phyloP scores from a whole-genome alignment of 345 rosid species.

The Firmiana major region DNA sequence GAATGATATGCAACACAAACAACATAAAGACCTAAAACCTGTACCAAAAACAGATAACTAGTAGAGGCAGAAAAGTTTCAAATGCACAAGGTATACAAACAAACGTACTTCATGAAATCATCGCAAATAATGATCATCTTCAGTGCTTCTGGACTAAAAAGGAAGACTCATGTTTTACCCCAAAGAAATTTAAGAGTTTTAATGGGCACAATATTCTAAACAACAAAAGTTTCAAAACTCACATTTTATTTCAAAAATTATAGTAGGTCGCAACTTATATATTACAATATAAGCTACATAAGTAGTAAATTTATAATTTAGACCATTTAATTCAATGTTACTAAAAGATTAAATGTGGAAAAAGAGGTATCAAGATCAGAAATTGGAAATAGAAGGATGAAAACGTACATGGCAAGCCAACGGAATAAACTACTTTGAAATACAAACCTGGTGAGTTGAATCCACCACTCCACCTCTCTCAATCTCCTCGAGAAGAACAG shows the following conservation, averaged over 20 bases:
- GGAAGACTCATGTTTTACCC: no score
- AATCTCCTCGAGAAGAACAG: constrained; percentile 81
- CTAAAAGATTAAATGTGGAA: not conserved
- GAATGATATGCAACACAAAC: not conserved
- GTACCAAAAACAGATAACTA: not conserved
- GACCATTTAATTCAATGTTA: not conserved
- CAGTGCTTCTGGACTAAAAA: no score
- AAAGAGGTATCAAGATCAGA: not conserved
- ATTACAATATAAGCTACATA: not conserved
- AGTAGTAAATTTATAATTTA: not conserved
- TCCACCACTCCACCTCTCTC: constrained; percentile 96
- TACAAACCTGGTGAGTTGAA: constrained; percentile 82
- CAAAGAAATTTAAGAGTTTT: no score
- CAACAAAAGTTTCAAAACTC: no score
- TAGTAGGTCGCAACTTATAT: not conserved
- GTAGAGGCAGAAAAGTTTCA: not conserved
- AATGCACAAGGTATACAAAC: no score
- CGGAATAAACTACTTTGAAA: not conserved
- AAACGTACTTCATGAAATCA: no score
- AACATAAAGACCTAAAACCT: not conserved
- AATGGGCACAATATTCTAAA: no score
- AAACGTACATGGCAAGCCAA: not conserved
- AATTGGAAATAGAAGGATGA: not conserved
- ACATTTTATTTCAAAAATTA: not conserved
- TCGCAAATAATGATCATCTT: not conserved